phyloP scores from a whole-genome alignment of 169 alveolate species.

The Plasmodium gonderi region DNA sequence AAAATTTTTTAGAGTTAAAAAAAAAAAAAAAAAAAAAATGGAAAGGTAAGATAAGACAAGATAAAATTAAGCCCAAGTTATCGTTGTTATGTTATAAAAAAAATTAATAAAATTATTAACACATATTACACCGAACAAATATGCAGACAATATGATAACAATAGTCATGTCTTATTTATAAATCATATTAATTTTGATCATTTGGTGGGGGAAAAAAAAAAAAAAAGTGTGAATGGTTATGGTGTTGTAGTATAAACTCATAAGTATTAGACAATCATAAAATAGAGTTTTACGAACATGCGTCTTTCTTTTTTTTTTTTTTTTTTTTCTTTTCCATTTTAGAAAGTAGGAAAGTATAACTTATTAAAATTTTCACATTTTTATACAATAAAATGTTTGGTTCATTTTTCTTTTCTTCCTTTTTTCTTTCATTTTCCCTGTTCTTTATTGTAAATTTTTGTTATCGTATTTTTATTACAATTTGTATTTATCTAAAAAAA shows the following conservation, averaged over 20 bases:
- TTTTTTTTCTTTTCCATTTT: neutral
- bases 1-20: neutral
- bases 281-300: neutral
- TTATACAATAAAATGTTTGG: slow-evolving; percentile 9
- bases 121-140: neutral
- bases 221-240: neutral
- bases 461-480: slow-evolving; percentile 18
- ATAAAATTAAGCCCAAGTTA: neutral
- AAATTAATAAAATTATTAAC: neutral
- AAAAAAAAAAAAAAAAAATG: neutral
- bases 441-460: slow-evolving; percentile 14
- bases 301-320: neutral
- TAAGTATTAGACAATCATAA: neutral
- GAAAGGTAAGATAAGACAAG: no score
- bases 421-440: slow-evolving; percentile 5
- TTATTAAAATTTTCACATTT: neutral
- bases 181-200: neutral
- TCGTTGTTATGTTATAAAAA: neutral
- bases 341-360: neutral
- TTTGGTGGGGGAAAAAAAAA: neutral
- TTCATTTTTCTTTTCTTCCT: slow-evolving; percentile 19
- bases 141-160: neutral
- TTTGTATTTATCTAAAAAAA: slow-evolving; percentile 1
- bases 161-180: neutral
- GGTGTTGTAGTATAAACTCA: neutral